Conservation (phyloP, 1,139 yeast species). For the Blastobotrys elegans region DNA sequence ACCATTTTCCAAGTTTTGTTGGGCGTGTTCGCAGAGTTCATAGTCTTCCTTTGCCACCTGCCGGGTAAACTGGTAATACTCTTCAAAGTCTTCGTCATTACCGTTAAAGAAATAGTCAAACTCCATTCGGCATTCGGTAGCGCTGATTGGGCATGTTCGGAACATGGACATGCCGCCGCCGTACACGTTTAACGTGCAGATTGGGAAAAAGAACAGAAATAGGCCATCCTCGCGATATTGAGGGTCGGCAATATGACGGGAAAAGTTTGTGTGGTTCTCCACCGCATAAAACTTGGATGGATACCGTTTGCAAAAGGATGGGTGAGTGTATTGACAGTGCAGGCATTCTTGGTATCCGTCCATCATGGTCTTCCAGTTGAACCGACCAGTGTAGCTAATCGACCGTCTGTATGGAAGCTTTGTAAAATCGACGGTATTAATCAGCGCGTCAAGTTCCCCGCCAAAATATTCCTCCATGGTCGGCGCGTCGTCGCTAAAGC, state of each 20-base stretch:
- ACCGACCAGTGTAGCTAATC: constrained; percentile 12
- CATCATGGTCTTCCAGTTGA: constrained; percentile 15
- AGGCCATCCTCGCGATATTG: constrained; percentile 11
- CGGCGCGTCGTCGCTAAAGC: constrained; percentile 11
- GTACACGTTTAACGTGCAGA: constrained; percentile 14
- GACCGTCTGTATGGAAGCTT: constrained; percentile 12
- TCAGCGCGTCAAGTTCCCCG: constrained; percentile 11
- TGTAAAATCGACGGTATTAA: constrained; percentile 12
- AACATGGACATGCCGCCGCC: constrained; percentile 15
- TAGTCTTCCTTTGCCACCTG: constrained; percentile 13
- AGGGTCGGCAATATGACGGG: constrained; percentile 13
- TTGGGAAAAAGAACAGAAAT: constrained; percentile 14
- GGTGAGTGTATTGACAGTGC: constrained; percentile 13
- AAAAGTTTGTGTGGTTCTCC: constrained; percentile 13
- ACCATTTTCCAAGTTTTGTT: constrained; percentile 11
- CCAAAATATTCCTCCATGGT: constrained; percentile 13
- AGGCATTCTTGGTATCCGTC: constrained; percentile 14
- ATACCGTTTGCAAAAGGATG: constrained; percentile 12
- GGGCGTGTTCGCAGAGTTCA: constrained; percentile 12
- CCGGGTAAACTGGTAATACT: constrained; percentile 11
- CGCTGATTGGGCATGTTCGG: constrained; percentile 13
- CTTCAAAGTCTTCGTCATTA: constrained; percentile 14
- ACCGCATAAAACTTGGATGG: constrained; percentile 12
- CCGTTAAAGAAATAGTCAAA: constrained; percentile 14
- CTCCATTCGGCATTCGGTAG: constrained; percentile 15